Conservation (phyloP, 2,329 filamentous ascomycete species). For the Trematosphaeria pertusa region DNA sequence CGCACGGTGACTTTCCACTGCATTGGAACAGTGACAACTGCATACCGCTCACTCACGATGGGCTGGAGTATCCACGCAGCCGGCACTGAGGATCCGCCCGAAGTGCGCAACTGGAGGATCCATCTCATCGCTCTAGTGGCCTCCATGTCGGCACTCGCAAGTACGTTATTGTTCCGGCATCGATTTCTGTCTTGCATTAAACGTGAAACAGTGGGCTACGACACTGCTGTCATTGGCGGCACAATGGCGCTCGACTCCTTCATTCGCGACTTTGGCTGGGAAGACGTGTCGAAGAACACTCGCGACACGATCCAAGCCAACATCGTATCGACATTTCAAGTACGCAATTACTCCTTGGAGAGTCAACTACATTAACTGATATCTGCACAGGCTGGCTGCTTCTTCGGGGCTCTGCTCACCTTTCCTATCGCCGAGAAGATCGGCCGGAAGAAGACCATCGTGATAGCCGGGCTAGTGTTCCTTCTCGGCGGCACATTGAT, state of each 20-base stretch:
- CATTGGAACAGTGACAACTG: background rate
- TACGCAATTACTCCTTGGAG: conserved; percentile 4
- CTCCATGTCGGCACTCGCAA: conserved; percentile 49
- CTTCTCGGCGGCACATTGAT: conserved; percentile 50
- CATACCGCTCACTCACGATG: conserved; percentile 9
- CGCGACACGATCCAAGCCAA: conserved; percentile 50
- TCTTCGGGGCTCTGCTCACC: conserved; percentile 49
- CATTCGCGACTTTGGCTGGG: conserved; percentile 44
- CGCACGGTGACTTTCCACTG: background rate
- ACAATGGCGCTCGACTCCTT: conserved; percentile 51
- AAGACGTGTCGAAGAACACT: conserved; percentile 32
- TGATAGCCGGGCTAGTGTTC: conserved; percentile 55
- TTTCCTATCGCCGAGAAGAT: conserved; percentile 58
- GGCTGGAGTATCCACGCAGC: conserved; percentile 38
- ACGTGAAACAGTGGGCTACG: conserved; percentile 37
- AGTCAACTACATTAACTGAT: background rate
- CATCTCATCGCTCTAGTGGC: conserved; percentile 43
- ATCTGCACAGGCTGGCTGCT: conserved; percentile 36
- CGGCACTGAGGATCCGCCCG: conserved; percentile 43
- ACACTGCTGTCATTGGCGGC: conserved; percentile 48
- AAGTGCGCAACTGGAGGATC: conserved; percentile 46
- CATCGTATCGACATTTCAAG: conserved; percentile 49
- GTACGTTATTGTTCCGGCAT: conserved; percentile 15
- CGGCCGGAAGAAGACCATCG: conserved; percentile 58
- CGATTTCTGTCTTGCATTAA: background rate